Evolutionary conservation across 129 eudicot genomes (phyloP), one percentile per base, ranked within the genome.

Genomic region (Glebionis coronaria): DNA sequence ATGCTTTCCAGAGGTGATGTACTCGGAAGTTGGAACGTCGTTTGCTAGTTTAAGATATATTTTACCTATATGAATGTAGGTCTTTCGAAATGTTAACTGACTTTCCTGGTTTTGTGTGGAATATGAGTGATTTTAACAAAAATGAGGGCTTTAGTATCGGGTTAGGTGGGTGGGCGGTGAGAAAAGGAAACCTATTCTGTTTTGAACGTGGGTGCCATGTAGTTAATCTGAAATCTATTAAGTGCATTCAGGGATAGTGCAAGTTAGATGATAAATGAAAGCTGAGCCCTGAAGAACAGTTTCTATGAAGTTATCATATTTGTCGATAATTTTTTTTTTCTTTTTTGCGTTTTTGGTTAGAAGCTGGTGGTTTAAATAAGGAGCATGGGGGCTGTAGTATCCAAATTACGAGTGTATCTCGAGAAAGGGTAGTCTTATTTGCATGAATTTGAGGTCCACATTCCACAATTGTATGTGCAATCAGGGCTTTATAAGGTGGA

Each of bases 71-170:
- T 35, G 27, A 52, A 38, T 53, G 54, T 25, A 51, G 21, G 27
- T 56, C 18, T 20, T 25, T 56, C 12, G 15, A 23, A 8, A 29
- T 56, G 73, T 21, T 56, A 15, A 56, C 44, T 69, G 65, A 21
- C 42, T 61, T 63, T 61, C 40, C 42, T 35, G 42, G 42, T 8
- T 35, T 8, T 66, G 29, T 28, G 78, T 55, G 27, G 45, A 56
- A 55, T 74, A 56, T 49, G 23, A 3, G 49, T 18, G 62, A 74
- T 27, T 60, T 51, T 23, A 29, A 38, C 54, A 42, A 51, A 40
- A 68, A 65, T 63, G 63, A 73, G 71, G 71, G 71, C 15, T 73
- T 73, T 44, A 11, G 42, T 54, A 8, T 73, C 47, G 1, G 38
- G 23, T 15, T 71, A 18, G 3, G 20, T 20, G 35, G 50, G 42